These are phyloP conservation scores for Hyaloraphidium curvatum DNA, from an alignment of 192 early-diverging fungal genomes.

Conservation along the genomic window DNA sequence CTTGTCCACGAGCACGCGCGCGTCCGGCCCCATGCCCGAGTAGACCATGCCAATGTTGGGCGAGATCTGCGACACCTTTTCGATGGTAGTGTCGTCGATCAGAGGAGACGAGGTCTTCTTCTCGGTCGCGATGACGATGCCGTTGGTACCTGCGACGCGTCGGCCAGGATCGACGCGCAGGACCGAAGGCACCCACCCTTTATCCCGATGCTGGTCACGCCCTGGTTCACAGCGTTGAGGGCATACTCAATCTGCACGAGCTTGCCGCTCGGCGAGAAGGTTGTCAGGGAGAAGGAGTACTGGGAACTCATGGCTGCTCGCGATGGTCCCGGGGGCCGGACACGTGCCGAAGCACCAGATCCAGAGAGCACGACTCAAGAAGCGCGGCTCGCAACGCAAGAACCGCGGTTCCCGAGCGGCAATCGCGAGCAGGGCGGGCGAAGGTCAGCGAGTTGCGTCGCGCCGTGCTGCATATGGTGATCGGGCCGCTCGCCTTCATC, in stretches of 20 bases:
- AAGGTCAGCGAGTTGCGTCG: too few species aligned
- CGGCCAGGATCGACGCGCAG: not conserved
- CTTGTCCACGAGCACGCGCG: conserved; percentile 81
- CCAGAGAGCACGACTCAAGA: too few species aligned
- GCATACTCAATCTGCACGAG: conserved; percentile 99
- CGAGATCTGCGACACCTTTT: conserved; percentile 78
- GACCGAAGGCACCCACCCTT: conserved; percentile 41
- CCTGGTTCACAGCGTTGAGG: conserved; percentile 71
- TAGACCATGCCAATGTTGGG: conserved; percentile 95
- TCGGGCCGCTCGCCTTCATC: too few species aligned
- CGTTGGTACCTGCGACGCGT: conserved; percentile 59
- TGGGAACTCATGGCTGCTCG: too few species aligned
- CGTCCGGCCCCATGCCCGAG: conserved; percentile 97
- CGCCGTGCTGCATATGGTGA: too few species aligned
- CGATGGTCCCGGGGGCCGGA: too few species aligned
- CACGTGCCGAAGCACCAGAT: too few species aligned
- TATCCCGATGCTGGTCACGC: conserved; percentile 83
- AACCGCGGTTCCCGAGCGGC: too few species aligned
- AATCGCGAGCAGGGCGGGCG: too few species aligned
- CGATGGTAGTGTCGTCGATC: conserved; percentile 79
- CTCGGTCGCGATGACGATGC: conserved; percentile 95
- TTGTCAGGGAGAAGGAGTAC: conserved; percentile 98
- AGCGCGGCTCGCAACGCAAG: too few species aligned
- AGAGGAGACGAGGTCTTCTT: conserved; percentile 83
- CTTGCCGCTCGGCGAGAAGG: conserved; percentile 97